Percentiles rank a stretch among this genome's conserved stretches.
These are phyloP conservation scores for Coccomyxa subellipsoidea DNA, from an alignment of 163 green algal species.

Conservation along the genomic window DNA sequence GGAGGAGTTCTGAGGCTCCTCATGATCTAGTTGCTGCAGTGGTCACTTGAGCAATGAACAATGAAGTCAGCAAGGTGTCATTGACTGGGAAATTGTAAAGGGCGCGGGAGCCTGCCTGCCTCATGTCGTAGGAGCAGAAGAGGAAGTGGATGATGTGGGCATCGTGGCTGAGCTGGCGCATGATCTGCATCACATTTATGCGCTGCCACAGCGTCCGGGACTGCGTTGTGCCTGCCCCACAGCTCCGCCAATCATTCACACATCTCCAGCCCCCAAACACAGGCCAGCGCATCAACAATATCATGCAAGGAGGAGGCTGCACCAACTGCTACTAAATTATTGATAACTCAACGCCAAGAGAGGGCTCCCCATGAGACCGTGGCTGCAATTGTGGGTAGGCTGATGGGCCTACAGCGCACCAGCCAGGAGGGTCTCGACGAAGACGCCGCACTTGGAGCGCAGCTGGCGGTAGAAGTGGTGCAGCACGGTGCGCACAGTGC, in stretches of 20 bases:
- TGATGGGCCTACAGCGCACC: too few relatives aligned
- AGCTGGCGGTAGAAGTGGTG: slow-evolving; percentile 58
- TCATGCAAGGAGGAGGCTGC: too few relatives aligned
- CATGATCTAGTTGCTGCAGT: too few relatives aligned
- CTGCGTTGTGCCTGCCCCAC: slow-evolving; percentile 30
- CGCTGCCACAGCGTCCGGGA: slow-evolving; percentile 43
- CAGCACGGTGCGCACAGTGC: slow-evolving; percentile 63
- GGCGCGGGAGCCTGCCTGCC: slow-evolving; percentile 9
- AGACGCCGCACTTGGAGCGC: slow-evolving; percentile 38
- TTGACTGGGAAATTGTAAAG: neutral
- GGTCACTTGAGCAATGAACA: too few relatives aligned
- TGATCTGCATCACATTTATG: slow-evolving; percentile 47
- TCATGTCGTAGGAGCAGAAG: slow-evolving; percentile 60
- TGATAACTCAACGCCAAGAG: too few relatives aligned
- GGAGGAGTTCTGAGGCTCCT: too few relatives aligned
- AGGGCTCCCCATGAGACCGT: too few relatives aligned
- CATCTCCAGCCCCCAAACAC: too few relatives aligned
- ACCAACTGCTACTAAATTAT: too few relatives aligned
- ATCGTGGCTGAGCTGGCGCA: slow-evolving; percentile 44
- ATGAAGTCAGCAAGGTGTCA: too few relatives aligned
- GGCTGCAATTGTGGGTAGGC: too few relatives aligned
- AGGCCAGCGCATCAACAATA: too few relatives aligned
- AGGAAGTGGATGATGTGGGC: slow-evolving; percentile 44
- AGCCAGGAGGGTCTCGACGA: slow-evolving; percentile 47
- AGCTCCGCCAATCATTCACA: neutral